Conservation (phyloP, 2,329 filamentous ascomycete genomes). For the Beauveria brongniartii region DNA sequence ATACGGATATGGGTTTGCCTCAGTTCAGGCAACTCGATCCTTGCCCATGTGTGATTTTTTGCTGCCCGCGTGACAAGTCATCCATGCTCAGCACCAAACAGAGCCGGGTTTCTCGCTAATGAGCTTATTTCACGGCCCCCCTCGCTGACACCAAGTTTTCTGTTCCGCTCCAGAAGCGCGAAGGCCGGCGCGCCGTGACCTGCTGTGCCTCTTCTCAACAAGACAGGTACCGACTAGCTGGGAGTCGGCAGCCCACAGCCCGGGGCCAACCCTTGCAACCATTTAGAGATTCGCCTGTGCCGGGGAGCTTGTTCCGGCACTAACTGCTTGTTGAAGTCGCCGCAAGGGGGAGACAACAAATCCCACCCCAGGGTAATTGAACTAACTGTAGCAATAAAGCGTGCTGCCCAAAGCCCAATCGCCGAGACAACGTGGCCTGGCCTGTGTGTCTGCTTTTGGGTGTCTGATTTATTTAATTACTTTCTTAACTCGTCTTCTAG, state of each 20-base stretch:
- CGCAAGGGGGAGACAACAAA: not conserved
- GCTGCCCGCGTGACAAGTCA: constrained; percentile 2
- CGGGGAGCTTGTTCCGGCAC: constrained; percentile 9
- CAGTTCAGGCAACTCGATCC: constrained; percentile 1
- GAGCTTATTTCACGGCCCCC: constrained; percentile 5
- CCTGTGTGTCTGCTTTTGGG: not conserved
- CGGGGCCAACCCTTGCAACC: not conserved
- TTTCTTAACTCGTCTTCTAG: not conserved
- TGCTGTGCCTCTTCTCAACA: not conserved
- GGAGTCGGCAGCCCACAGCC: not conserved
- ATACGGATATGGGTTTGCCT: not conserved
- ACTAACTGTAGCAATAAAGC: not conserved
- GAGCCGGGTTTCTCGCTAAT: constrained; percentile 5
- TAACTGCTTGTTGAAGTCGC: constrained; percentile 2
- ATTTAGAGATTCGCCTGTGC: not conserved
- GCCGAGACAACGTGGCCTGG: constrained; percentile 3
- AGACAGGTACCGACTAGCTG: not conserved
- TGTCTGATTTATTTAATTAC: not conserved
- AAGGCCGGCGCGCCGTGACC: not conserved
- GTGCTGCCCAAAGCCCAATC: not conserved
- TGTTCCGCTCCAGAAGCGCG: constrained; percentile 4
- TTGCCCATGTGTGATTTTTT: not conserved
- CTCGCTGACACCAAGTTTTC: not conserved
- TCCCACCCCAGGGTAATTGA: not conserved
- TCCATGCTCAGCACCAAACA: constrained; percentile 2